A percentile compares a stretch with the other conserved stretches of the same genome.
These are phyloP conservation scores for Holtermannia corniformis DNA, from an alignment of 768 basidiomycete species.

Conservation along the genomic window DNA sequence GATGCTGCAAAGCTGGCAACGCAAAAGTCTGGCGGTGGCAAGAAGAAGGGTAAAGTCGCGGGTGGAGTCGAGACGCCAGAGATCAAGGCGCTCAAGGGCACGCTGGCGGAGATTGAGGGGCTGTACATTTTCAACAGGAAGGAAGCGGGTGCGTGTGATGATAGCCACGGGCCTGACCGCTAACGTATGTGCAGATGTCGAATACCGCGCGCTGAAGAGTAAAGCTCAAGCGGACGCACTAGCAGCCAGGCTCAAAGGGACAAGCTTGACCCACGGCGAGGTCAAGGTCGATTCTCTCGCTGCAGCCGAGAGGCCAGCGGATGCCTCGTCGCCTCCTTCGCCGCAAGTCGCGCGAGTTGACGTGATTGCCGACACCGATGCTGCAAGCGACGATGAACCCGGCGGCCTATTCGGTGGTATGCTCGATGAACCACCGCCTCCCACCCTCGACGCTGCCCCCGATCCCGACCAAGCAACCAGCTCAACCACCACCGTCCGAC, in stretches of 20 bases:
- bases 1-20: slow-evolving; percentile 18
- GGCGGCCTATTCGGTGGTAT: slow-evolving; percentile 61
- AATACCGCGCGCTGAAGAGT: slow-evolving; percentile 21
- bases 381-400: slow-evolving; percentile 28
- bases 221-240: slow-evolving; percentile 22
- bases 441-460: slow-evolving; percentile 45
- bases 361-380: slow-evolving; percentile 2
- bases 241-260: slow-evolving; percentile 20
- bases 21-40: slow-evolving; percentile 2
- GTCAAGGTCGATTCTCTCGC: neutral
- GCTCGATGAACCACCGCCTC: slow-evolving; percentile 55
- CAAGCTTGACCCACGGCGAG: no score
- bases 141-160: slow-evolving; percentile 30
- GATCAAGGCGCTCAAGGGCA: slow-evolving; percentile 22
- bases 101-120: slow-evolving; percentile 32
- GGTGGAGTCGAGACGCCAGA: slow-evolving; percentile 29
- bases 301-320: neutral
- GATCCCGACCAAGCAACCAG: slow-evolving; percentile 21
- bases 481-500: slow-evolving; percentile 46
- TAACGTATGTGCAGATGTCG: slow-evolving; percentile 21
- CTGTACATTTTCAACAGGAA: slow-evolving; percentile 40
- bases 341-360: neutral
- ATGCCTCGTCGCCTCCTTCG: neutral
- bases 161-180: neutral
- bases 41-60: slow-evolving; percentile 22